Evolutionary conservation across 2,329 filamentous ascomycete species (phyloP), one percentile per base, ranked within the genome.

Genomic region (Fusarium oligoseptatum): DNA sequence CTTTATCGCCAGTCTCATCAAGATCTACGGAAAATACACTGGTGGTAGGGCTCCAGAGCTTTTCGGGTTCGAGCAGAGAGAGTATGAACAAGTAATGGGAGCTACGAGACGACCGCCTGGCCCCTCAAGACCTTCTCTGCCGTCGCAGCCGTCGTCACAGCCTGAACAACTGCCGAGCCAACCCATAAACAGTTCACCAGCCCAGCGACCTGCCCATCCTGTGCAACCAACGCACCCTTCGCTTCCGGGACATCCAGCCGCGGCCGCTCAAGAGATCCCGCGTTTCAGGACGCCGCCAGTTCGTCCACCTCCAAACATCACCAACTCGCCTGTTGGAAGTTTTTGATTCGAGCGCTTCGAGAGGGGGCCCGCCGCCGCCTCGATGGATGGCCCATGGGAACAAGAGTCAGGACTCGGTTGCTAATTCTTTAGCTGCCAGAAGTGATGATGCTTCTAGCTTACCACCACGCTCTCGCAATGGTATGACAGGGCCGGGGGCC

Each of bases 1-100:
- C 85, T 99, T 99, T 83, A 97, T 99, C 79, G 95, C 94, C 37
- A 98, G 95, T 83, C 85, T 98, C 77, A 91, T 98, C 80, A 99
- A 98, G 84, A 98, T 99, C 75, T 99, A 94, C 82, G 92, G 92
- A 78, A 99, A 98, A 84, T 99, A 98, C 81, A 98, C 97, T 1
- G 94, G 94, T 32, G 96, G 96, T 14, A 93, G 92, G 79, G 84
- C 91, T 36, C 97, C 97, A 3, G 90, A 93, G 68, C 87, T 99
- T 61, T 86, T 90, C 65, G 96, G 96, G 9, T 98, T 99, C 81
- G 94, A 96, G 77, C 88, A 90, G 61, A 90, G 89, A 70, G 95
- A 98, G 84, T 86, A 93, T 70, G 94, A 96, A 61, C 88, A 92
- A 76, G 89, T 98, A 55, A 85, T 93, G 37, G 93, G 93, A 50